Percentiles rank a stretch among this genome's conserved stretches.
Conservation (phyloP, 257 asterid species). For the Solanum tarijense region DNA sequence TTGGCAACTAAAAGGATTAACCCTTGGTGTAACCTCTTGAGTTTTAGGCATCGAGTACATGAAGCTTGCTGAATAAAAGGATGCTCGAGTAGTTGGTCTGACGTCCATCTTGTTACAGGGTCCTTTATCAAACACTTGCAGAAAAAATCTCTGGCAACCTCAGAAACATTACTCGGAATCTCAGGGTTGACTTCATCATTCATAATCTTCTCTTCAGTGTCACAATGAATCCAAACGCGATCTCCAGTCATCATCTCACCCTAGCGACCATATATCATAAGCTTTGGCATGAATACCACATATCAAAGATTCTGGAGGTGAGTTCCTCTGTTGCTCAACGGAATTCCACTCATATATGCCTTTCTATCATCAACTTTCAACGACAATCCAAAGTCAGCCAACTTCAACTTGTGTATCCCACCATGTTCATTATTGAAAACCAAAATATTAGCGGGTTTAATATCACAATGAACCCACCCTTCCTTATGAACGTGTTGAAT, state of each 20-base stretch:
- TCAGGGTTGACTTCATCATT: not conserved
- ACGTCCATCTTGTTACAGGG: not conserved
- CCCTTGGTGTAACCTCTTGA: not conserved
- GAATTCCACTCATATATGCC: not conserved
- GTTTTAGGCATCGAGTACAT: not conserved
- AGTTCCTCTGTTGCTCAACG: not conserved
- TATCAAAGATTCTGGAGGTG: not conserved
- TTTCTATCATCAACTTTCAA: too few species aligned
- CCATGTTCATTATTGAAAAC: too few species aligned
- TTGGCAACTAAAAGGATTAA: not conserved
- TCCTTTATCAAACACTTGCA: not conserved
- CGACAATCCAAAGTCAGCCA: too few species aligned
- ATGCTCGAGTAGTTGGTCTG: not conserved
- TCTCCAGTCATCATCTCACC: constrained; percentile 2
- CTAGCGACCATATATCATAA: not conserved
- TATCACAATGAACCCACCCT: too few species aligned
- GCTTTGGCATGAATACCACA: not conserved
- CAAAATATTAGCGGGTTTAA: too few species aligned
- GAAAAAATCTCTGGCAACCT: not conserved
- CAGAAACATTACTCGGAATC: not conserved
- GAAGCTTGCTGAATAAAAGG: not conserved
- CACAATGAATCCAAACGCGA: not conserved
- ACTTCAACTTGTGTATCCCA: too few species aligned
- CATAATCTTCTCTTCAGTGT: not conserved
- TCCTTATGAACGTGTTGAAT: too few species aligned